Conservation (phyloP, 805 yeast species). For the Scheffersomyces coipomensis region DNA sequence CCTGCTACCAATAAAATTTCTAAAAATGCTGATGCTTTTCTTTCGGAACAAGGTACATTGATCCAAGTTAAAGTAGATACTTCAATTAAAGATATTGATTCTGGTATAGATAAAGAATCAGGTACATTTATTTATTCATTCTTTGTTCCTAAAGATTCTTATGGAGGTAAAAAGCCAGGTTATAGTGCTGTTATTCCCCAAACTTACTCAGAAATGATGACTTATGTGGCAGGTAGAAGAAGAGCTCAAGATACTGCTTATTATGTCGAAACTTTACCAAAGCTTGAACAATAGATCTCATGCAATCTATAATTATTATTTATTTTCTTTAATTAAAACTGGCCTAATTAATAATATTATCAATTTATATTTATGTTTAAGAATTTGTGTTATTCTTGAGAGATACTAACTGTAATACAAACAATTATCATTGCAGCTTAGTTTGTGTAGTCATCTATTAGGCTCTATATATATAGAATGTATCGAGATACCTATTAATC, state of each 20-base stretch:
- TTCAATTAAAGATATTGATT: slow-evolving; percentile 65
- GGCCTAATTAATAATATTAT: too few relatives aligned
- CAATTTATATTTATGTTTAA: too few relatives aligned
- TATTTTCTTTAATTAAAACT: too few relatives aligned
- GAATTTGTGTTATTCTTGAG: too few relatives aligned
- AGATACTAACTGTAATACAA: too few relatives aligned
- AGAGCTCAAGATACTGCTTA: slow-evolving; percentile 81
- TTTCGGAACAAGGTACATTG: slow-evolving; percentile 78
- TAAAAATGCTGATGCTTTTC: slow-evolving; percentile 53
- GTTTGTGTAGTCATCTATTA: too few relatives aligned
- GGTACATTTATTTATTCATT: slow-evolving; percentile 89
- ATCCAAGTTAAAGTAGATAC: slow-evolving; percentile 90
- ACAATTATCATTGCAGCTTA: too few relatives aligned
- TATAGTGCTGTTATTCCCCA: slow-evolving; percentile 79
- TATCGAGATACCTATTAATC: too few relatives aligned
- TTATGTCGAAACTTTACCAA: slow-evolving; percentile 46
- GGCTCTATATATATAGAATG: too few relatives aligned
- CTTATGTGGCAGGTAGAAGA: slow-evolving; percentile 85
- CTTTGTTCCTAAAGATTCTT: slow-evolving; percentile 67
- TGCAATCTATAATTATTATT: too few relatives aligned
- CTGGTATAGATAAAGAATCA: slow-evolving; percentile 61
- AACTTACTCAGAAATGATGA: slow-evolving; percentile 90
- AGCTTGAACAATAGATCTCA: too few relatives aligned
- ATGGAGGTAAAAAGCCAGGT: slow-evolving; percentile 47
- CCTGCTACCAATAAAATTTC: slow-evolving; percentile 59